These are phyloP conservation scores for Chloris gayana DNA, from an alignment of 176 grass and related monocot genomes.

Conservation along the genomic window DNA sequence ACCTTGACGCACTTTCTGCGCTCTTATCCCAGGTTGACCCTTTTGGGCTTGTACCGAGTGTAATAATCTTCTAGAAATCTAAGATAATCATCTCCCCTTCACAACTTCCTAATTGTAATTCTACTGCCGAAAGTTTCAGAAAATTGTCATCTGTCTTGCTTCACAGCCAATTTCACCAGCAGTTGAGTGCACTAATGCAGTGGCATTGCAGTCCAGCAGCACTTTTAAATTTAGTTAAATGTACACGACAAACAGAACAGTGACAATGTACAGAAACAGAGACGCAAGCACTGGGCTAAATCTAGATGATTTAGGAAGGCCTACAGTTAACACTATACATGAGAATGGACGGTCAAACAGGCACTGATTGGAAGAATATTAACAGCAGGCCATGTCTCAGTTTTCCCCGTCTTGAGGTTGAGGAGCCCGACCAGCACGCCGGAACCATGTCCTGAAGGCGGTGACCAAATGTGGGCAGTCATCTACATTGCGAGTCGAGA, in stretches of 20 bases:
- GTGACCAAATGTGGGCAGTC: conserved; percentile 45
- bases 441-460: conserved; percentile 46
- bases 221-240: neutral
- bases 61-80: conserved; percentile 16
- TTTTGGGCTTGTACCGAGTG: neutral
- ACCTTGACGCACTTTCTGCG: neutral
- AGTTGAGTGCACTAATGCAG: neutral
- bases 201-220: neutral
- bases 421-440: conserved; percentile 39
- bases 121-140: neutral
- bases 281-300: neutral
- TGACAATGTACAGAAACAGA: conserved; percentile 19
- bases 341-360: neutral
- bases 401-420: conserved; percentile 19
- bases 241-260: neutral
- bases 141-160: neutral
- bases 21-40: neutral
- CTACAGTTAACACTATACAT: conserved; percentile 21
- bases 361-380: neutral
- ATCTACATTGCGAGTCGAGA: conserved; percentile 63
- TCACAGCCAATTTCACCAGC: neutral
- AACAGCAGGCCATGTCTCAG: conserved; percentile 14
- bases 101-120: no score
- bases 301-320: conserved; percentile 17
- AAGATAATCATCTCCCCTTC: neutral